Evolutionary conservation across 1,284 basidiomycete species (phyloP).

Genomic region (Meira miltonrushii): DNA sequence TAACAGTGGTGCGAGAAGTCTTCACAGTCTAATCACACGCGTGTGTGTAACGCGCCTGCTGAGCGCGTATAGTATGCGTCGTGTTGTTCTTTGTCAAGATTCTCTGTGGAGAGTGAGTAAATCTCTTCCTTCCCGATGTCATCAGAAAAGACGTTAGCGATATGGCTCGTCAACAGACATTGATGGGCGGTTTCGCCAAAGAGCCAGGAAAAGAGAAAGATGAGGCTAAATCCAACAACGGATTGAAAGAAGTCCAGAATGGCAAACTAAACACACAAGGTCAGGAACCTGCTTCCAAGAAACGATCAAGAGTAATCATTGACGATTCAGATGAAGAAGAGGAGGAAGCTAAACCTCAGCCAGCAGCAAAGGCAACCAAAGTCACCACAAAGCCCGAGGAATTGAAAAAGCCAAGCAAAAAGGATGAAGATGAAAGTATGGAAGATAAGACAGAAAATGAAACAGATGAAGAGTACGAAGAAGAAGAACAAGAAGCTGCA

Average conservation of each 20-base stretch:
- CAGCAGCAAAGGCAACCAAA: no score
- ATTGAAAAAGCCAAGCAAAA: neutral
- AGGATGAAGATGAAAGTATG: slow-evolving; percentile 2
- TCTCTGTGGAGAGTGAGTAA: no score
- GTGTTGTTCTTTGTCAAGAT: no score
- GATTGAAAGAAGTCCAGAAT: no score
- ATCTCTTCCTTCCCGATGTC: no score
- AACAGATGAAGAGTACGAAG: slow-evolving; percentile 19
- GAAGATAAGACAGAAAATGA: slow-evolving; percentile 6
- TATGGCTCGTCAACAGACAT: neutral
- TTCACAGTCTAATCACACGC: no score
- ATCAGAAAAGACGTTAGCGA: neutral
- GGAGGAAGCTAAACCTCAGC: no score
- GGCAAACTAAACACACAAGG: no score
- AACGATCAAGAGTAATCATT: neutral
- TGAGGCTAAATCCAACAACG: neutral
- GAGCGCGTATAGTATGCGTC: no score
- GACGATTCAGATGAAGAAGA: slow-evolving; percentile 3
- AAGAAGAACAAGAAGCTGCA: slow-evolving; percentile 55
- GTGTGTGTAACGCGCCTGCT: no score
- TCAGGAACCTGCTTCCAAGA: neutral
- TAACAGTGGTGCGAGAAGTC: no score
- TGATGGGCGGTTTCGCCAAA: neutral
- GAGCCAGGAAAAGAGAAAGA: neutral
- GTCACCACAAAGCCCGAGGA: neutral